Conservation (phyloP, 2,329 filamentous ascomycete genomes). For the Penicillium sp. region DNA sequence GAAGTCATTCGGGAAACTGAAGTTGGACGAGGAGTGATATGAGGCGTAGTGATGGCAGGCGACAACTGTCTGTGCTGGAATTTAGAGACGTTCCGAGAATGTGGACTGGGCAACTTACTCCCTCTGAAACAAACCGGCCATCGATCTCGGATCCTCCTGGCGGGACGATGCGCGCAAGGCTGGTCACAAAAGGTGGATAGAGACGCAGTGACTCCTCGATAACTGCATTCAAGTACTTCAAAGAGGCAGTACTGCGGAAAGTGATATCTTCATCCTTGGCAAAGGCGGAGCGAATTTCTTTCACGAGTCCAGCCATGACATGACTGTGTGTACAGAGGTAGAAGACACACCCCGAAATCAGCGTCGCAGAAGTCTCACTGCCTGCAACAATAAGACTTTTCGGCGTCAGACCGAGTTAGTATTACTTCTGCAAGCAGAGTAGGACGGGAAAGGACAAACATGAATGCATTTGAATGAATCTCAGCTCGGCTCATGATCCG, state of each 20-base stretch:
- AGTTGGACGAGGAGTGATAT: slow-evolving; percentile 26
- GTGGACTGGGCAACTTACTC: slow-evolving; percentile 15
- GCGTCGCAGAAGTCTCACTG: slow-evolving; percentile 42
- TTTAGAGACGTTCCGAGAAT: background rate
- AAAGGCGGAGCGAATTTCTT: slow-evolving; percentile 29
- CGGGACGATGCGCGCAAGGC: slow-evolving; percentile 27
- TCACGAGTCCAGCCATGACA: slow-evolving; percentile 16
- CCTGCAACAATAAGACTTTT: slow-evolving; percentile 35
- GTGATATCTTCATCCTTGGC: slow-evolving; percentile 31
- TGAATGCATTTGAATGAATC: slow-evolving; percentile 26
- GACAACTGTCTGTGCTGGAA: slow-evolving; percentile 12
- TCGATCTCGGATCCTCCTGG: slow-evolving; percentile 33
- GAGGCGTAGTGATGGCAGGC: slow-evolving; percentile 26
- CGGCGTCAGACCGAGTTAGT: background rate
- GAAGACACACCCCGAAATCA: slow-evolving; percentile 38
- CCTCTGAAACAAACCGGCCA: slow-evolving; percentile 33
- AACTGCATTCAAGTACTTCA: slow-evolving; percentile 48
- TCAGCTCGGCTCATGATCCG: slow-evolving; percentile 24
- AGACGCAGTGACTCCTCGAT: slow-evolving; percentile 50
- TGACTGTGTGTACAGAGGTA: slow-evolving; percentile 25
- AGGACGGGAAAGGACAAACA: slow-evolving; percentile 13
- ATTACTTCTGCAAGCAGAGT: background rate
- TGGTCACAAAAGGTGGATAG: slow-evolving; percentile 42
- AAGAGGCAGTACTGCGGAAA: slow-evolving; percentile 19
- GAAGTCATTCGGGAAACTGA: slow-evolving; percentile 25